These are phyloP conservation scores for Scheffersomyces stambukii DNA, from an alignment of 1,139 yeast genomes.

Conservation along the genomic window DNA sequence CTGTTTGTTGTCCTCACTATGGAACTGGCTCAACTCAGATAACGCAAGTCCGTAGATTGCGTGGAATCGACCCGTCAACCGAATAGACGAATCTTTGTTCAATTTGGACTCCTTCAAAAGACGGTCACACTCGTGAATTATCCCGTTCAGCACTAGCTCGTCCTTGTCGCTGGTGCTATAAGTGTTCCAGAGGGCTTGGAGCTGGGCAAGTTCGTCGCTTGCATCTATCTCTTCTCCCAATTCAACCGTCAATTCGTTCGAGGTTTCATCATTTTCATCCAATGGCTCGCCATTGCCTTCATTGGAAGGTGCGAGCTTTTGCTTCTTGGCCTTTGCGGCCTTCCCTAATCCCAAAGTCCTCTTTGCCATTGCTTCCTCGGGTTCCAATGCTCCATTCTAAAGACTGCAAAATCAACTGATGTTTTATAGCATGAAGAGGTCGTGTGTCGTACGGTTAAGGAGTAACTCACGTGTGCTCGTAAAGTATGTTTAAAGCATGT, in stretches of 20 bases:
- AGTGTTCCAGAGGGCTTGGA: slow-evolving; percentile 66
- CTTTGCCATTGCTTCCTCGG: slow-evolving; percentile 62
- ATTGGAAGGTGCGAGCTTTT: no score
- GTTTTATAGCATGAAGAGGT: no score
- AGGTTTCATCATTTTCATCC: slow-evolving; percentile 13
- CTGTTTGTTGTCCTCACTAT: slow-evolving; percentile 32
- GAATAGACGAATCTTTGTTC: slow-evolving; percentile 18
- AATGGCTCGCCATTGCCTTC: slow-evolving; percentile 12
- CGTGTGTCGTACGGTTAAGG: no score
- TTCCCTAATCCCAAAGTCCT: slow-evolving; percentile 83
- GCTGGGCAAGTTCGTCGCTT: slow-evolving; percentile 73
- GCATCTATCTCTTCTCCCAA: slow-evolving; percentile 67
- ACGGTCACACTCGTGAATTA: slow-evolving; percentile 89
- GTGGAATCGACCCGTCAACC: slow-evolving; percentile 61
- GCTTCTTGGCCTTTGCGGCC: slow-evolving; percentile 49
- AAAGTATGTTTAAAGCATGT: no score
- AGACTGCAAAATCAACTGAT: no score
- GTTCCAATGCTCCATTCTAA: no score
- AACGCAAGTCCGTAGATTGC: slow-evolving; percentile 71
- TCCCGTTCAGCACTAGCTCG: slow-evolving; percentile 71
- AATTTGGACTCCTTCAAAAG: slow-evolving; percentile 50
- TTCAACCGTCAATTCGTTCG: slow-evolving; percentile 60
- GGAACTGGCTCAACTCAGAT: slow-evolving; percentile 61
- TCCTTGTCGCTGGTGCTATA: slow-evolving; percentile 52
- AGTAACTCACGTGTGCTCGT: no score